A percentile compares a stretch with the other conserved stretches of the same genome.
These are phyloP conservation scores for Kuraishia cidri DNA, from an alignment of 805 yeast species.

Conservation along the genomic window DNA sequence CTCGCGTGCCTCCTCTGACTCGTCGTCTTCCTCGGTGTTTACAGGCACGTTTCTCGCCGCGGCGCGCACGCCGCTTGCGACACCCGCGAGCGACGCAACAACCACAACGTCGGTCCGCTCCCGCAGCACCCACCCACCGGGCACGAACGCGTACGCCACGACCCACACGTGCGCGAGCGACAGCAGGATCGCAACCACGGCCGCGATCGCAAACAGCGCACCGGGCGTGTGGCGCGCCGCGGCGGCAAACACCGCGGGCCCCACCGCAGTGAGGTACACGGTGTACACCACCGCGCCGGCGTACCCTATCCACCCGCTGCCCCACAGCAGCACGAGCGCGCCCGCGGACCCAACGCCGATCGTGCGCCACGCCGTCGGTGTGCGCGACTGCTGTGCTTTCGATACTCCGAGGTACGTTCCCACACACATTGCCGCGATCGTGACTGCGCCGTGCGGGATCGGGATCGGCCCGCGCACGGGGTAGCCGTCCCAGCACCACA, in stretches of 20 bases:
- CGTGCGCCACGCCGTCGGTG: no score
- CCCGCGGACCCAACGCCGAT: conserved; percentile 34
- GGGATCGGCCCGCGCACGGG: conserved; percentile 85
- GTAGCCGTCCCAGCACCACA: conserved; percentile 96
- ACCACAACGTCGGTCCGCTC: conserved; percentile 81
- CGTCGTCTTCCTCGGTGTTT: not conserved
- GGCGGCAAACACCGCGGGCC: conserved; percentile 53
- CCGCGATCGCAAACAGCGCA: conserved; percentile 37
- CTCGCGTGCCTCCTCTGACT: not conserved
- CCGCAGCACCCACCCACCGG: conserved; percentile 81
- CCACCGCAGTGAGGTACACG: conserved; percentile 51
- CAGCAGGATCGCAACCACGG: conserved; percentile 40
- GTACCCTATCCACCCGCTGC: conserved; percentile 65
- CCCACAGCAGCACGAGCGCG: conserved; percentile 36
- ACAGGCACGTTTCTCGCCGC: not conserved
- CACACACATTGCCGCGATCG: conserved; percentile 46
- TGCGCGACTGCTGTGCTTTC: not conserved
- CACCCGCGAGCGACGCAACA: conserved; percentile 39
- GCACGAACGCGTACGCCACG: conserved; percentile 97
- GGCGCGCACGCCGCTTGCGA: conserved; percentile 42
- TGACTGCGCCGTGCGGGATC: conserved; percentile 69
- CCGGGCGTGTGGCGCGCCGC: conserved; percentile 49
- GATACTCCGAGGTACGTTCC: conserved; percentile 42
- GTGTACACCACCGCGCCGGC: conserved; percentile 60
- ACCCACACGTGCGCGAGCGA: conserved; percentile 89